phyloP scores from a whole-genome alignment of 352 stramenopile genomes.

The Phytophthora syringae region DNA sequence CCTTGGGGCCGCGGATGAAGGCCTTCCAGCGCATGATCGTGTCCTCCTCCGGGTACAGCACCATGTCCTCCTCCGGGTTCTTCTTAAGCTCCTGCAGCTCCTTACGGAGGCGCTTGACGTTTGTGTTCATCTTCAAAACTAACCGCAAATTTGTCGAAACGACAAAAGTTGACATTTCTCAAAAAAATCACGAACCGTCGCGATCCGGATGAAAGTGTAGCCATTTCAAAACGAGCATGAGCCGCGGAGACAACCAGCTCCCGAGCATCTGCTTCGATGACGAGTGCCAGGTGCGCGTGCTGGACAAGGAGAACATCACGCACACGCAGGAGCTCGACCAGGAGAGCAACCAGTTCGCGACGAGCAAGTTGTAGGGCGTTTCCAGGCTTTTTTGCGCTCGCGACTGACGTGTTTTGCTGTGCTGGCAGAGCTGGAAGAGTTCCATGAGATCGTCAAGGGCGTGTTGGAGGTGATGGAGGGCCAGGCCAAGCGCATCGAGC shows the following conservation, averaged over 20 bases:
- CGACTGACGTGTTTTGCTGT: not conserved
- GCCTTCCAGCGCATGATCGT: slow-evolving; percentile 88
- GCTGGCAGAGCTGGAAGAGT: slow-evolving; percentile 76
- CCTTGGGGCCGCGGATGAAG: slow-evolving; percentile 81
- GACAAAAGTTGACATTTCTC: too few relatives aligned
- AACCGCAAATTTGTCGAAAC: too few relatives aligned
- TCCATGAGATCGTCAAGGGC: slow-evolving; percentile 83
- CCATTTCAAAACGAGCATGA: slow-evolving; percentile 50
- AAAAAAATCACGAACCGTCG: too few relatives aligned
- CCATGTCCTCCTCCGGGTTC: slow-evolving; percentile 88
- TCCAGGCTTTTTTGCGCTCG: too few relatives aligned
- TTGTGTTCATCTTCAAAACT: slow-evolving; percentile 90
- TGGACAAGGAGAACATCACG: slow-evolving; percentile 81
- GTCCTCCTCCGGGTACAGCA: slow-evolving; percentile 85
- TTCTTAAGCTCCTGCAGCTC: slow-evolving; percentile 88
- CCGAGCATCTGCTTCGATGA: slow-evolving; percentile 84
- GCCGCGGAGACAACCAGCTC: slow-evolving; percentile 72
- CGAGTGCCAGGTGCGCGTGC: slow-evolving; percentile 77
- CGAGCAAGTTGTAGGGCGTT: slow-evolving; percentile 42
- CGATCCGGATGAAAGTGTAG: slow-evolving; percentile 19
- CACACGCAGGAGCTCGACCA: slow-evolving; percentile 82
- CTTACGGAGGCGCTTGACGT: slow-evolving; percentile 89
- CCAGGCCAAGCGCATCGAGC: slow-evolving; percentile 79
- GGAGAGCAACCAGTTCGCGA: slow-evolving; percentile 86
- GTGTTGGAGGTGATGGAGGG: slow-evolving; percentile 83